Evolutionary conservation across 2,329 filamentous ascomycete species (phyloP).

Genomic region (Monosporascus sp.): DNA sequence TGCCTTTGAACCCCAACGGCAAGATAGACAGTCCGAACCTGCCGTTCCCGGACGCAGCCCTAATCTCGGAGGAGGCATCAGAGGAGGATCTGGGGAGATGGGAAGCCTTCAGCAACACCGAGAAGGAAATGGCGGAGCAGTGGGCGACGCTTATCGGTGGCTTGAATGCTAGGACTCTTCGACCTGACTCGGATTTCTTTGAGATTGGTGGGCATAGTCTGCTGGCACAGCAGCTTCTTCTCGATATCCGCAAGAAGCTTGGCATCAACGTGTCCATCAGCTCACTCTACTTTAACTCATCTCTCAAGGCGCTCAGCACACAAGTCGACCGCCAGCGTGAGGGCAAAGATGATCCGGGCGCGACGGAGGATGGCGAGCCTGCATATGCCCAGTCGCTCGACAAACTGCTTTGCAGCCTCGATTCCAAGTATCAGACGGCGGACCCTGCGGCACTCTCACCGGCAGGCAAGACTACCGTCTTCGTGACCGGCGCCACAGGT

Average conservation of each 20-base stretch:
- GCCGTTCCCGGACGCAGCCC: too few species aligned
- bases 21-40: too few species aligned
- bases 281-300: conserved; percentile 62
- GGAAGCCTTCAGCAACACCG: too few species aligned
- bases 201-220: conserved; percentile 78
- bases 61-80: too few species aligned
- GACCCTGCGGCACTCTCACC: conserved; percentile 11
- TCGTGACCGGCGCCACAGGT: conserved; percentile 85
- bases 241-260: conserved; percentile 49
- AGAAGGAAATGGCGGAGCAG: too few species aligned
- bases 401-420: conserved; percentile 35
- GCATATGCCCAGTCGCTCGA: conserved; percentile 46
- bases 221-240: conserved; percentile 74
- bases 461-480: conserved; percentile 48
- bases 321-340: conserved; percentile 42
- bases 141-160: conserved; percentile 31
- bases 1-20: too few species aligned
- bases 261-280: conserved; percentile 59
- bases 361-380: conserved; percentile 31
- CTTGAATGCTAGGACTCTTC: conserved; percentile 56
- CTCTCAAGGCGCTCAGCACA: conserved; percentile 39
- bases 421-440: conserved; percentile 30
- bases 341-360: conserved; percentile 18
- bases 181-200: conserved; percentile 60
- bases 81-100: too few species aligned